Conservation (phyloP, 225 moss, liverwort and hornwort species). For the Sphagnum contortum region DNA sequence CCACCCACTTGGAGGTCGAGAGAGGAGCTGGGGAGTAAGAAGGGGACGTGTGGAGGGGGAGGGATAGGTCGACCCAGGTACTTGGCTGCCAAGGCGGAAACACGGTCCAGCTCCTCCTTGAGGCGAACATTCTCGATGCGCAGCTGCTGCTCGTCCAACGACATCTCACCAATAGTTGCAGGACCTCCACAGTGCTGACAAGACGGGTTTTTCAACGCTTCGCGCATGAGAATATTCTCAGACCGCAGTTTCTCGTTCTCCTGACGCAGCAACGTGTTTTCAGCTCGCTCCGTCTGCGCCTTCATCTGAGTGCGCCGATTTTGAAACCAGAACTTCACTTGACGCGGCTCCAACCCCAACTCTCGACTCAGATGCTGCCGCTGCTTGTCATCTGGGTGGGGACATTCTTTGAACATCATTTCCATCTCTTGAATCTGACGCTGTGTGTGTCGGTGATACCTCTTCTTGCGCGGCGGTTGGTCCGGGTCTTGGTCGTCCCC, state of each 20-base stretch:
- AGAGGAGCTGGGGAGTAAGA: conserved; percentile 27
- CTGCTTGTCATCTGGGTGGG: conserved; percentile 51
- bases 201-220: conserved; percentile 35
- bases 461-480: conserved; percentile 35
- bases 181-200: conserved; percentile 49
- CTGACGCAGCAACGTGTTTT: conserved; percentile 20
- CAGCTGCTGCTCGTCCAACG: conserved; percentile 43
- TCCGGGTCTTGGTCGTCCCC: conserved; percentile 48
- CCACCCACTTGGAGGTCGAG: conserved; percentile 45
- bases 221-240: conserved; percentile 22
- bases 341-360: conserved; percentile 46
- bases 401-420: conserved; percentile 48
- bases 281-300: conserved; percentile 48
- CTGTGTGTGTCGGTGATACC: conserved; percentile 43
- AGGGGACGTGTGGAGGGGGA: conserved; percentile 11
- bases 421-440: conserved; percentile 59
- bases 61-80: conserved; percentile 24
- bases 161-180: conserved; percentile 32
- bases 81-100: conserved; percentile 28
- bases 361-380: conserved; percentile 40
- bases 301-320: conserved; percentile 49
- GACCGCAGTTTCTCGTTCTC: conserved; percentile 36
- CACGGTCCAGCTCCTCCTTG: conserved; percentile 40
- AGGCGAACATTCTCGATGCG: conserved; percentile 34
- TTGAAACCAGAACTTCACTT: conserved; percentile 58